These are phyloP conservation scores for Fomitopsis serialis DNA, from an alignment of 768 basidiomycete genomes.

Conservation along the genomic window DNA sequence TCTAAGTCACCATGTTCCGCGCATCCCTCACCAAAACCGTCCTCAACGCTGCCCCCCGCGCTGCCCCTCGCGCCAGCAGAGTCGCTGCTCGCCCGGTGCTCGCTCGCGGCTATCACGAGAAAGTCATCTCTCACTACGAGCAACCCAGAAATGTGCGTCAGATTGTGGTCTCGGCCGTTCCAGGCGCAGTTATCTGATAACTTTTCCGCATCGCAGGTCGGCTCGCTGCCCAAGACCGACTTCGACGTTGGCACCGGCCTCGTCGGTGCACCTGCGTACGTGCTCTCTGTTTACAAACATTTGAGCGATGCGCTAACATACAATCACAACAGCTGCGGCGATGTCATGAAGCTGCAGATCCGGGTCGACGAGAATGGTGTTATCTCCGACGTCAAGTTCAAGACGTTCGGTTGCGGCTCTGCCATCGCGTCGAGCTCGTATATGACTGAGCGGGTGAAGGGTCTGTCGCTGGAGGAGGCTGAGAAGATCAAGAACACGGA, in stretches of 20 bases:
- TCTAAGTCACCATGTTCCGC: slow-evolving; percentile 58
- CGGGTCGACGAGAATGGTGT: slow-evolving; percentile 91
- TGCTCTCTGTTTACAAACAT: slow-evolving; percentile 13
- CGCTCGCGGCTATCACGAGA: slow-evolving; percentile 84
- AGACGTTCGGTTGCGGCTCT: slow-evolving; percentile 98
- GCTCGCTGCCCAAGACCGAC: slow-evolving; percentile 91
- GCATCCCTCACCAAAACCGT: slow-evolving; percentile 50
- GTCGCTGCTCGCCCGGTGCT: slow-evolving; percentile 43
- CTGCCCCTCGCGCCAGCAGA: slow-evolving; percentile 38
- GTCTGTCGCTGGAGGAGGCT: slow-evolving; percentile 88
- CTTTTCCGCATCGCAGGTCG: slow-evolving; percentile 58
- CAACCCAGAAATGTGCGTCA: slow-evolving; percentile 87
- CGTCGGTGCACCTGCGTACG: slow-evolving; percentile 94
- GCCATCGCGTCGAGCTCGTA: slow-evolving; percentile 97
- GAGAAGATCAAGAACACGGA: slow-evolving; percentile 98
- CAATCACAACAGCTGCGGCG: slow-evolving; percentile 66
- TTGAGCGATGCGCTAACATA: slow-evolving; percentile 8
- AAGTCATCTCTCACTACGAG: slow-evolving; percentile 97
- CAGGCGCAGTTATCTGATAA: slow-evolving; percentile 54
- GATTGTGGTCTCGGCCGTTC: slow-evolving; percentile 29
- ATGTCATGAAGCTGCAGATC: slow-evolving; percentile 99
- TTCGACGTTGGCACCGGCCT: slow-evolving; percentile 93
- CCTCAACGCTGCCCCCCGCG: slow-evolving; percentile 38
- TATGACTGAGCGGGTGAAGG: slow-evolving; percentile 98
- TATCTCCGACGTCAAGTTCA: slow-evolving; percentile 99